phyloP scores from a whole-genome alignment of 345 rosid species.

The Pelargonium nanum region DNA sequence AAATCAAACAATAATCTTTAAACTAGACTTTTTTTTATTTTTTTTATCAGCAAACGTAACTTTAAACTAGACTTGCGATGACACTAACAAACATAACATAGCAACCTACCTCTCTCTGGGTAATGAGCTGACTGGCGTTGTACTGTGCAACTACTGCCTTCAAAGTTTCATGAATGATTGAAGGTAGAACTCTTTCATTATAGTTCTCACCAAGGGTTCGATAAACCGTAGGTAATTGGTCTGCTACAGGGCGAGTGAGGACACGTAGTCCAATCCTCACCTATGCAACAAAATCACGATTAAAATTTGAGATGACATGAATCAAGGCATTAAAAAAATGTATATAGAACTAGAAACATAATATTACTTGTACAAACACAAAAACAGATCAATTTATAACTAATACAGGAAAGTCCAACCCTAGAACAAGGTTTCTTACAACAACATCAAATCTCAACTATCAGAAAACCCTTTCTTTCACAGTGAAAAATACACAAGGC shows the following conservation, averaged over 20 bases:
- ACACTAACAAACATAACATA: not conserved
- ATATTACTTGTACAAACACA: not conserved
- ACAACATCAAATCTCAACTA: too few relatives aligned
- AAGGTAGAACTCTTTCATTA: slow-evolving; percentile 78
- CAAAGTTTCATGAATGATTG: slow-evolving; percentile 83
- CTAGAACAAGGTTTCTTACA: too few relatives aligned
- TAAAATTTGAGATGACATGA: not conserved
- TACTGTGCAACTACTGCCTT: slow-evolving; percentile 94
- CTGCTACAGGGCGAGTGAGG: slow-evolving; percentile 76
- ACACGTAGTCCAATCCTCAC: slow-evolving; percentile 93
- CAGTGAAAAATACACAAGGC: too few relatives aligned
- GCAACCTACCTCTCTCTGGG: slow-evolving; percentile 71
- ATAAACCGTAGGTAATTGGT: slow-evolving; percentile 62
- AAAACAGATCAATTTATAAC: not conserved
- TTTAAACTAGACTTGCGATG: too few relatives aligned
- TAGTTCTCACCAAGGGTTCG: slow-evolving; percentile 76
- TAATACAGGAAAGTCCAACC: too few relatives aligned
- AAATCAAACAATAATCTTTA: too few relatives aligned
- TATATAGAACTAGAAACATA: not conserved
- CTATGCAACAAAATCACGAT: slow-evolving; percentile 25
- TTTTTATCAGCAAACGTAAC: too few relatives aligned
- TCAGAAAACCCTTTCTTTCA: too few relatives aligned
- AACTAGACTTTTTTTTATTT: too few relatives aligned
- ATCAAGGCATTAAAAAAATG: not conserved
- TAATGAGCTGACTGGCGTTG: slow-evolving; percentile 92